Conservation (phyloP, 1,284 basidiomycete species). For the Ganoderma lingzhi region DNA sequence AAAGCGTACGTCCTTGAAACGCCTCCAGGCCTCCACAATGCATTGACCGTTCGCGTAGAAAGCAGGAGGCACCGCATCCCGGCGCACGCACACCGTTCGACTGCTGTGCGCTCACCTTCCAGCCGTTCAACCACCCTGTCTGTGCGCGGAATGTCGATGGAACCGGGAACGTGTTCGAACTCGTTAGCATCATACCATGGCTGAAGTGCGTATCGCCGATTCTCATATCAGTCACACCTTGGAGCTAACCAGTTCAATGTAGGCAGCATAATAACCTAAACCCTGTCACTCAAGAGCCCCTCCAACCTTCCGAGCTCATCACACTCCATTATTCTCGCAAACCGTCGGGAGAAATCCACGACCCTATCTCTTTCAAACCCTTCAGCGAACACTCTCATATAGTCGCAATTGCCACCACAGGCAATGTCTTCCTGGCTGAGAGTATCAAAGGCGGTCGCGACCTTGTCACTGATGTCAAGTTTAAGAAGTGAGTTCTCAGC, state of each 20-base stretch:
- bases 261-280: conserved; percentile 83
- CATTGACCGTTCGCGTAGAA: conserved; percentile 50
- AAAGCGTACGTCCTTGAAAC: conserved; percentile 59
- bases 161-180: conserved; percentile 84
- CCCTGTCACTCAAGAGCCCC: conserved; percentile 87
- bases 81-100: conserved; percentile 83
- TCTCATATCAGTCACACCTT: neutral
- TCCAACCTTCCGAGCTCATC: conserved; percentile 84
- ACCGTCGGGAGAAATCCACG: conserved; percentile 83
- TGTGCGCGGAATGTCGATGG: conserved; percentile 85
- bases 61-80: conserved; percentile 68
- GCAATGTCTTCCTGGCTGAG: conserved; percentile 91
- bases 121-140: conserved; percentile 91
- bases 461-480: conserved; percentile 85
- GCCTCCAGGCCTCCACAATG: neutral
- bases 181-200: conserved; percentile 93
- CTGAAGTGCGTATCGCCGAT: conserved; percentile 72
- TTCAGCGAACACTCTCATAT: conserved; percentile 93
- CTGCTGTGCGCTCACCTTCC: conserved; percentile 92
- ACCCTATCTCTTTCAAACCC: conserved; percentile 93
- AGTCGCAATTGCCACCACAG: conserved; percentile 88
- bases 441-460: conserved; percentile 92
- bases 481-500: conserved; percentile 71
- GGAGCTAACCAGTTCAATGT: conserved; percentile 24
- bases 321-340: conserved; percentile 89